Evolutionary conservation across 2,329 filamentous ascomycete genomes (phyloP).

Genomic region (Colletotrichum sp.): DNA sequence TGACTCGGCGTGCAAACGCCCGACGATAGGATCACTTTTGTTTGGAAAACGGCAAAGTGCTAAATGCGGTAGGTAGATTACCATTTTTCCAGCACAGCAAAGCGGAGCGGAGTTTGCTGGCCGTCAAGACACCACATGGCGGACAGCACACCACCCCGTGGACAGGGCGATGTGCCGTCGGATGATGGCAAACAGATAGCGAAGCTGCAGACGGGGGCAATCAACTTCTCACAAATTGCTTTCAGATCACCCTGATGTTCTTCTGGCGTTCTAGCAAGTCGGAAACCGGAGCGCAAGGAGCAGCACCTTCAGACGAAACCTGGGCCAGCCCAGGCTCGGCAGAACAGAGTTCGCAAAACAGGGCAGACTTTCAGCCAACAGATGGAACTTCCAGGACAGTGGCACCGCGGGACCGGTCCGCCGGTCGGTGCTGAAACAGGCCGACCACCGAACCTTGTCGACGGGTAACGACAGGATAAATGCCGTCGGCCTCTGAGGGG

Average conservation of each 20-base stretch:
- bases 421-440: conserved; percentile 11
- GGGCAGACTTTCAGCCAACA: background rate
- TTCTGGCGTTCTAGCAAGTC: background rate
- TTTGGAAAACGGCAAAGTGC: background rate
- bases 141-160: background rate
- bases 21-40: background rate
- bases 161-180: background rate
- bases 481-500: background rate
- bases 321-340: background rate
- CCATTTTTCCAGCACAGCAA: background rate
- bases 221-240: background rate
- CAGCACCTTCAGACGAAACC: background rate
- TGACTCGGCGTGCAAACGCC: background rate
- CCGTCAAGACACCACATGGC: background rate
- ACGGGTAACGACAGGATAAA: background rate
- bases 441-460: conserved; percentile 15
- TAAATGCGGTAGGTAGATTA: background rate
- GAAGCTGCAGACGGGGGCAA: conserved; percentile 1
- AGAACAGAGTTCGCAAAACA: background rate
- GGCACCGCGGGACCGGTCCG: conserved; percentile 13
- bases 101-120: background rate
- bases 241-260: background rate
- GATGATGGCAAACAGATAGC: background rate
- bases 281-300: background rate
- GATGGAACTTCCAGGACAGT: background rate